Evolutionary conservation across 768 basidiomycete species (phyloP).

Genomic region (Amanita brunnescens): DNA sequence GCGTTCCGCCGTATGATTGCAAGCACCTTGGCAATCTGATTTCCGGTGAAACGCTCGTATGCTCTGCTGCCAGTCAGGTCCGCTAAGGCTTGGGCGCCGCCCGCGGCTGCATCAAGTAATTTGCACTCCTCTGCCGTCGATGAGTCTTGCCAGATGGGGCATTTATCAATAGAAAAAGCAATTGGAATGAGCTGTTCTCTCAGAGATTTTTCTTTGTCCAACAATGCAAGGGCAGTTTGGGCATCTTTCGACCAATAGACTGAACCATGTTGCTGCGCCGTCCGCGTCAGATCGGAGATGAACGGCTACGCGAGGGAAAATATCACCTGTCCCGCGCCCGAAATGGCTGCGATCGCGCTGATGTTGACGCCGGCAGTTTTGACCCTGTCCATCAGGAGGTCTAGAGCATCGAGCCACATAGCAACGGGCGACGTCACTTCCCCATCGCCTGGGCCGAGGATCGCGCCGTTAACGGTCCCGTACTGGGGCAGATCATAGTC

Average conservation of each 20-base stretch:
- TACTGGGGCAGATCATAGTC: slow-evolving; percentile 70
- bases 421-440: slow-evolving; percentile 74
- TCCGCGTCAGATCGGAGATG: not conserved
- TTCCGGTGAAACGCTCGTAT: slow-evolving; percentile 83
- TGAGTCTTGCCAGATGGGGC: slow-evolving; percentile 91
- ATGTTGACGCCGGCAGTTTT: slow-evolving; percentile 52
- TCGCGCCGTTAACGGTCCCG: slow-evolving; percentile 57
- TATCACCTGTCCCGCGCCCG: slow-evolving; percentile 74
- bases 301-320: not conserved
- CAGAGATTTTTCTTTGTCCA: slow-evolving; percentile 44
- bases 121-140: slow-evolving; percentile 72
- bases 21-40: slow-evolving; percentile 67
- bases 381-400: slow-evolving; percentile 61
- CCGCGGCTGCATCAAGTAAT: slow-evolving; percentile 55
- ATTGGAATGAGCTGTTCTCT: slow-evolving; percentile 48
- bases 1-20: not conserved
- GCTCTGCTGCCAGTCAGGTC: slow-evolving; percentile 76
- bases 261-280: slow-evolving; percentile 71
- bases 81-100: slow-evolving; percentile 64
- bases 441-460: slow-evolving; percentile 54
- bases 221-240: slow-evolving; percentile 37
- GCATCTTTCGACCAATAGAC: slow-evolving; percentile 70
- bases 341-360: slow-evolving; percentile 49
- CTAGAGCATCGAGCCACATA: slow-evolving; percentile 84
- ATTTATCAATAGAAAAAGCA: slow-evolving; percentile 59